Conservation (phyloP, 805 yeast genomes). For the Candida ascalaphidarum region DNA sequence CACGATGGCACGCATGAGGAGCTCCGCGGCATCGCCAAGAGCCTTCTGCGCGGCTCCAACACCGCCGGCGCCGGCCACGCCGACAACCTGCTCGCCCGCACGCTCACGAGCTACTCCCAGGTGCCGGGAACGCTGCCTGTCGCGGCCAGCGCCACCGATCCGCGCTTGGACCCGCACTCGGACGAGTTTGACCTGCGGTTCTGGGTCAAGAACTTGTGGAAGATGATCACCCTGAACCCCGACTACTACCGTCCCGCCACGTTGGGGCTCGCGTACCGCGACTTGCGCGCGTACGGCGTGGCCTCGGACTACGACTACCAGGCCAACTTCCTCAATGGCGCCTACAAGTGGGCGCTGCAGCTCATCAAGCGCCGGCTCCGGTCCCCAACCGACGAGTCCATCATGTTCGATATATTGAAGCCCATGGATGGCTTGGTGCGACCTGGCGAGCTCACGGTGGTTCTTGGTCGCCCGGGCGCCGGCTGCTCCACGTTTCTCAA, state of each 20-base stretch:
- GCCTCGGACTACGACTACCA: slow-evolving; percentile 65
- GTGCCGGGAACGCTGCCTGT: slow-evolving; percentile 42
- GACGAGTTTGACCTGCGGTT: slow-evolving; percentile 52
- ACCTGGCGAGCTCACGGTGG: slow-evolving; percentile 63
- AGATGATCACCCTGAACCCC: slow-evolving; percentile 42
- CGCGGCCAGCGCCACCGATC: slow-evolving; percentile 13
- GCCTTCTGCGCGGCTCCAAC: too few species aligned
- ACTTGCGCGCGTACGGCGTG: slow-evolving; percentile 54
- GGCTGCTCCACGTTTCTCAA: slow-evolving; percentile 66
- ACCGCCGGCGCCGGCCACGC: too few species aligned
- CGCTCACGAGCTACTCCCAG: too few species aligned
- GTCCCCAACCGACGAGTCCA: slow-evolving; percentile 3
- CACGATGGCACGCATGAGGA: too few species aligned
- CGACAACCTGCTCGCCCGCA: too few species aligned
- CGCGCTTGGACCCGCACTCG: slow-evolving; percentile 49
- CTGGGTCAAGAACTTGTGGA: slow-evolving; percentile 62
- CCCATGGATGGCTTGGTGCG: slow-evolving; percentile 56
- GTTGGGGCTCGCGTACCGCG: slow-evolving; percentile 50
- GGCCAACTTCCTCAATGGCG: slow-evolving; percentile 41
- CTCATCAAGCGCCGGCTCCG: too few species aligned
- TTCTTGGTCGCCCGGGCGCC: slow-evolving; percentile 78
- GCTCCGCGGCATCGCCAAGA: too few species aligned
- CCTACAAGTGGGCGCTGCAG: slow-evolving; percentile 3
- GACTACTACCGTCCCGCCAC: slow-evolving; percentile 57
- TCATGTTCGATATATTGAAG: slow-evolving; percentile 44